phyloP scores from a whole-genome alignment of 345 rosid species.

The Lenwebbia sp. region DNA sequence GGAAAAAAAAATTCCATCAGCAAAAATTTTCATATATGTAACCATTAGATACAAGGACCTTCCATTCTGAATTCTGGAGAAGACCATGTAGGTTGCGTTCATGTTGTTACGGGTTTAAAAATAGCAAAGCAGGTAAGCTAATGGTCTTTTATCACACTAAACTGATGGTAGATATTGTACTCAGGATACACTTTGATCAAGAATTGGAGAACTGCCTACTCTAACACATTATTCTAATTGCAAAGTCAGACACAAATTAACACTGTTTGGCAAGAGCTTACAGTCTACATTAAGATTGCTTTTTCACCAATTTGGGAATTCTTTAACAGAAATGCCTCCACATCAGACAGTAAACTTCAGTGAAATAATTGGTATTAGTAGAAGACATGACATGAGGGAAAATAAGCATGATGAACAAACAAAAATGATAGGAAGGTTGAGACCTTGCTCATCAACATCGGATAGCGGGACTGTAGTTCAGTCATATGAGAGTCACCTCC shows the following conservation, averaged over 20 bases:
- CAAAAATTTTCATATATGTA: background rate
- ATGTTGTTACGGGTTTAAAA: background rate
- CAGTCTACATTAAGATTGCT: background rate
- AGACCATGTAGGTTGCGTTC: background rate
- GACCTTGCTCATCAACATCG: slow-evolving; percentile 14
- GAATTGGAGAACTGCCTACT: background rate
- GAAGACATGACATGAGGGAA: background rate
- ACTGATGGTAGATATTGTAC: background rate
- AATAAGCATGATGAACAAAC: background rate
- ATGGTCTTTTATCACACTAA: background rate
- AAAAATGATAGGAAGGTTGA: background rate
- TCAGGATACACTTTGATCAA: background rate
- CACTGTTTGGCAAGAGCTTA: background rate
- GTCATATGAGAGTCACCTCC: slow-evolving; percentile 16
- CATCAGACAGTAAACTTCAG: background rate
- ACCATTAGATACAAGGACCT: background rate
- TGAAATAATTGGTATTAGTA: background rate
- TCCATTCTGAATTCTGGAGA: background rate
- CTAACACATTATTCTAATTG: background rate
- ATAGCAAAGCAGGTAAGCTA: background rate
- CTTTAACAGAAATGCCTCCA: background rate
- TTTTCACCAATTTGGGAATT: background rate
- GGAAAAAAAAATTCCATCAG: background rate
- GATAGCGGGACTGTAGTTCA: slow-evolving; percentile 8
- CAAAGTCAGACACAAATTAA: background rate